Evolutionary conservation across 352 stramenopile genomes (phyloP).

Genomic region (Pythium scleroteichum): DNA sequence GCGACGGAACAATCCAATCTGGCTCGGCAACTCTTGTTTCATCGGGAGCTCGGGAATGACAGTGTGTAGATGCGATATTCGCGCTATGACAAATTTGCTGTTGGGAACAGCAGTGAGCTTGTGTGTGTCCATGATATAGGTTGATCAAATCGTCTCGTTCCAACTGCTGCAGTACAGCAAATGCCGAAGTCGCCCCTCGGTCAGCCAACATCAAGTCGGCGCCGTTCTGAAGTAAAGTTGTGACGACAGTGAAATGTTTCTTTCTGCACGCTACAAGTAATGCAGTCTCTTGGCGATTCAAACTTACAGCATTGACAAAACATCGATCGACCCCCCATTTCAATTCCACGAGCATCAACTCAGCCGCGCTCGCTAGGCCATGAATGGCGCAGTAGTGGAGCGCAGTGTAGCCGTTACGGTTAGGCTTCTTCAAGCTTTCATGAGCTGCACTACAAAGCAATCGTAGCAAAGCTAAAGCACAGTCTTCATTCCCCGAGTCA

Average conservation of each 20-base stretch:
- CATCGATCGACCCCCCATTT: conserved; percentile 30
- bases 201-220: conserved; percentile 48
- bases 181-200: conserved; percentile 48
- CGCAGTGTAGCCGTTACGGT: conserved; percentile 57
- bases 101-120: not conserved
- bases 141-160: conserved; percentile 51
- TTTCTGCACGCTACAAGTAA: conserved; percentile 70
- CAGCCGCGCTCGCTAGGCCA: conserved; percentile 35
- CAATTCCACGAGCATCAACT: conserved; percentile 40
- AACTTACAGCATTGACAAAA: conserved; percentile 51
- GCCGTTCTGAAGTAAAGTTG: conserved; percentile 41
- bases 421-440: conserved; percentile 43
- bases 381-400: conserved; percentile 61
- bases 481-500: conserved; percentile 50
- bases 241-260: conserved; percentile 43
- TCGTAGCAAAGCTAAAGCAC: conserved; percentile 45
- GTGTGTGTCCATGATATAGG: conserved; percentile 29
- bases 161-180: conserved; percentile 49
- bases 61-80: no score
- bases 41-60: no score
- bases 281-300: conserved; percentile 50
- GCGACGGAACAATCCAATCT: no score
- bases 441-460: conserved; percentile 13
- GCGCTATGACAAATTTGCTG: not conserved
- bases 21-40: no score